Evolutionary conservation across 2,329 filamentous ascomycete species (phyloP).

Genomic region (Colletotrichum shisoi): DNA sequence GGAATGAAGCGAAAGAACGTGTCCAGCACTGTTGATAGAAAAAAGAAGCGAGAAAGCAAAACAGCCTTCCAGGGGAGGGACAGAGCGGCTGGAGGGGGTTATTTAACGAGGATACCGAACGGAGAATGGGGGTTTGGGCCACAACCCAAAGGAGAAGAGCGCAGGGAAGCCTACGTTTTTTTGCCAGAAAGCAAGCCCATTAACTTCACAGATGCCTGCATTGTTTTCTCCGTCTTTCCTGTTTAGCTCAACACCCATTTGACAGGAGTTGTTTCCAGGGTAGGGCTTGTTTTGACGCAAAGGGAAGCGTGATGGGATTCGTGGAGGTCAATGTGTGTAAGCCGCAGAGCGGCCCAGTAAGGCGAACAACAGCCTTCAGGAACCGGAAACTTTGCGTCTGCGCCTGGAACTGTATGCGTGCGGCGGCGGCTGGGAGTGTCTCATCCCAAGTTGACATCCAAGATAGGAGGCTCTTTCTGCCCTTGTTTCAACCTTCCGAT

Average conservation of each 20-base stretch:
- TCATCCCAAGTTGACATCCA: not conserved
- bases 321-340: not conserved
- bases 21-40: conserved; percentile 35
- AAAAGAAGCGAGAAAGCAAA: conserved; percentile 17
- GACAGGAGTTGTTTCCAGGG: conserved; percentile 12
- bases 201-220: conserved; percentile 29
- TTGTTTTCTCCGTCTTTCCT: not conserved
- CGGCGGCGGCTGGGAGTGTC: not conserved
- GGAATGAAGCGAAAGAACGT: conserved; percentile 5
- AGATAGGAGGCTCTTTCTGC: not conserved
- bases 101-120: conserved; percentile 9
- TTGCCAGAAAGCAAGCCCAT: conserved; percentile 24
- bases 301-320: not conserved
- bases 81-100: conserved; percentile 13
- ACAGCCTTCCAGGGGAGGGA: conserved; percentile 1
- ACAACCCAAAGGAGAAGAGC: conserved; percentile 27
- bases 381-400: not conserved
- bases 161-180: conserved; percentile 18
- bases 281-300: conserved; percentile 32
- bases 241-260: not conserved
- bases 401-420: not conserved
- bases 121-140: conserved; percentile 21
- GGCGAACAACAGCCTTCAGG: conserved; percentile 7
- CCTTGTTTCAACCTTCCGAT: conserved; percentile 8
- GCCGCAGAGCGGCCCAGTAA: not conserved